Percentiles rank a stretch among this genome's conserved stretches.
These are phyloP conservation scores for Codiaeum variegatum DNA, from an alignment of 441 rosid species.

Conservation along the genomic window DNA sequence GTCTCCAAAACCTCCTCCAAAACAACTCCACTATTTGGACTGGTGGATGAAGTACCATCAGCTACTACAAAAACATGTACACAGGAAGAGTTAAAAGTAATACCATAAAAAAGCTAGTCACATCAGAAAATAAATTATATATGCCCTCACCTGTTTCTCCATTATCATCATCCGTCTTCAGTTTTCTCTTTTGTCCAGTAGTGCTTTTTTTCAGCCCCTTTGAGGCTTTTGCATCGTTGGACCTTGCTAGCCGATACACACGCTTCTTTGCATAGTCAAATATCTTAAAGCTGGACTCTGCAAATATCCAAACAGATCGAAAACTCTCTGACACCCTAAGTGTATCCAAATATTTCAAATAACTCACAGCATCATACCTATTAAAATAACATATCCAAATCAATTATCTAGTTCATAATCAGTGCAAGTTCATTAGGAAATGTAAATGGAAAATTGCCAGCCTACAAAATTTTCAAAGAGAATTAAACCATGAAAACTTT, in stretches of 20 bases:
- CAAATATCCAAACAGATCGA: conserved; percentile 98
- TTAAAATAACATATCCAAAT: conserved; percentile 19
- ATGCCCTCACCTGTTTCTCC: conserved; percentile 37
- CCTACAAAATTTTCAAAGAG: background rate
- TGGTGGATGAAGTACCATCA: conserved; percentile 43
- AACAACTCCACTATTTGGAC: conserved; percentile 36
- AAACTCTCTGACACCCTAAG: conserved; percentile 93
- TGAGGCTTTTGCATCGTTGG: conserved; percentile 46
- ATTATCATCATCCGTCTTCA: conserved; percentile 25
- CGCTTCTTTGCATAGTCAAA: conserved; percentile 97
- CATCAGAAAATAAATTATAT: background rate
- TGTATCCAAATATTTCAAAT: conserved; percentile 93
- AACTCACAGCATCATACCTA: conserved; percentile 98
- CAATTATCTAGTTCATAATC: conserved; percentile 13
- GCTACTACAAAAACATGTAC: conserved; percentile 27
- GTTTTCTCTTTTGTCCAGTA: conserved; percentile 60
- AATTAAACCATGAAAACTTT: background rate
- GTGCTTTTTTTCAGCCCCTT: conserved; percentile 36
- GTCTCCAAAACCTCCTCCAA: conserved; percentile 79
- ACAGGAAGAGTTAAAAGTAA: conserved; percentile 18
- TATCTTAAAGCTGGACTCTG: conserved; percentile 93
- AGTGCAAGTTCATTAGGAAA: background rate
- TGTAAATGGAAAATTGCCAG: background rate
- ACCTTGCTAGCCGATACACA: conserved; percentile 59
- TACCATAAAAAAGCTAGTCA: conserved; percentile 10